phyloP scores from a whole-genome alignment of 192 early-diverging fungal genomes.

The Umbelopsis isabellina region DNA sequence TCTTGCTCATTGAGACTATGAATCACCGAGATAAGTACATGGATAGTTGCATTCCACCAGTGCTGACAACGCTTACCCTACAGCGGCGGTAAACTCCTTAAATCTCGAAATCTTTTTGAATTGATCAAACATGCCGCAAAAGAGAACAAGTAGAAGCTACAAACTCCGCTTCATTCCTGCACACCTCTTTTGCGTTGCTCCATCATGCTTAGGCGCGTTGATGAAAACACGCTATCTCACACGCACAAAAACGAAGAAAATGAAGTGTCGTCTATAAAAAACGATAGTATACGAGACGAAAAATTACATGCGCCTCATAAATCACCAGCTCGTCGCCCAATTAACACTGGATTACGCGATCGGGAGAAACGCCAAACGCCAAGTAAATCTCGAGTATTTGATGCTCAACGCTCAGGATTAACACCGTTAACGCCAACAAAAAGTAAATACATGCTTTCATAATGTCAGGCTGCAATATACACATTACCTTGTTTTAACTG shows the following conservation, averaged over 20 bases:
- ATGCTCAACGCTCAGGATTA: background rate
- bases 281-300: background rate
- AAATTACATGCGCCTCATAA: conserved; percentile 4
- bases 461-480: background rate
- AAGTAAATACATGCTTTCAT: background rate
- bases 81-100: background rate
- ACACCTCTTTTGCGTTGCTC: background rate
- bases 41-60: background rate
- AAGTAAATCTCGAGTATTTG: conserved; percentile 19
- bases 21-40: background rate
- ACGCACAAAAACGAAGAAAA: conserved; percentile 17
- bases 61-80: background rate
- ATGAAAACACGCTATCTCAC: conserved; percentile 1
- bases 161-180: background rate
- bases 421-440: conserved; percentile 8
- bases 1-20: conserved; percentile 8
- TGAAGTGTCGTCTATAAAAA: background rate
- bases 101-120: conserved; percentile 21
- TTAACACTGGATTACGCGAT: conserved; percentile 16
- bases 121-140: conserved; percentile 13
- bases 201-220: conserved; percentile 5
- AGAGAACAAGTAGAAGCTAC: background rate
- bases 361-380: conserved; percentile 16
- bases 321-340: conserved; percentile 9
- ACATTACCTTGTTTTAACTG: background rate